A percentile compares a stretch with the other conserved stretches of the same genome.
phyloP scores from a whole-genome alignment of 2,329 filamentous ascomycete genomes.

The Chrysosporium queenslandicum region DNA sequence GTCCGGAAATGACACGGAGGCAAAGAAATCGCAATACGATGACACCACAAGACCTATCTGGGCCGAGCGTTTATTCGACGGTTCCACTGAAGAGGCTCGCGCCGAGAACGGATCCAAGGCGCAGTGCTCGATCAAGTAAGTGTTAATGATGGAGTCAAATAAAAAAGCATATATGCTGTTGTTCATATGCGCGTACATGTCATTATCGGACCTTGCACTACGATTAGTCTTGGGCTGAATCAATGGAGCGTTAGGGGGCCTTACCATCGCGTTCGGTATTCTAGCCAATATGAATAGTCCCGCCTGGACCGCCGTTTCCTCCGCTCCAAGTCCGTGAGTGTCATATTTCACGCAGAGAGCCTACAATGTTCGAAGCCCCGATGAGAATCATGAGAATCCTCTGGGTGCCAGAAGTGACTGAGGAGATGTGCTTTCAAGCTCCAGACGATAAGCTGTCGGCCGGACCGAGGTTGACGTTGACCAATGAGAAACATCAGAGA shows the following conservation, averaged over 20 bases:
- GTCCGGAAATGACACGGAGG: slow-evolving; percentile 69
- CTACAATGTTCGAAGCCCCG: background rate
- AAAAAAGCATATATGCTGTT: slow-evolving; percentile 79
- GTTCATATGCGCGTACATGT: slow-evolving; percentile 92
- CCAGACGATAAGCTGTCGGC: too few species aligned
- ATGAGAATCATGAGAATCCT: background rate
- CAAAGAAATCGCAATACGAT: slow-evolving; percentile 76
- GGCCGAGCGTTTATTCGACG: slow-evolving; percentile 30
- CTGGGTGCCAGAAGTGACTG: too few species aligned
- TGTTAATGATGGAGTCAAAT: slow-evolving; percentile 84
- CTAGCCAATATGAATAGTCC: slow-evolving; percentile 69
- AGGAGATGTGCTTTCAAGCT: too few species aligned
- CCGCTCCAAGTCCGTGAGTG: slow-evolving; percentile 32
- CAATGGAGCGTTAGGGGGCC: background rate
- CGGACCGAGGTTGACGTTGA: background rate
- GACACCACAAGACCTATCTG: slow-evolving; percentile 79
- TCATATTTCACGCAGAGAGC: slow-evolving; percentile 5
- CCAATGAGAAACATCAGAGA: background rate
- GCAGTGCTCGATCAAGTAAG: slow-evolving; percentile 73
- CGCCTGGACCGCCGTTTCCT: slow-evolving; percentile 52
- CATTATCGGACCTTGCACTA: slow-evolving; percentile 66
- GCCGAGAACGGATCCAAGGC: slow-evolving; percentile 62
- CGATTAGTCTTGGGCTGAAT: background rate
- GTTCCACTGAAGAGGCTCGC: slow-evolving; percentile 31
- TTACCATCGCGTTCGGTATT: slow-evolving; percentile 80